phyloP scores from a whole-genome alignment of 192 early-diverging fungal genomes.

The Podila epigama region DNA sequence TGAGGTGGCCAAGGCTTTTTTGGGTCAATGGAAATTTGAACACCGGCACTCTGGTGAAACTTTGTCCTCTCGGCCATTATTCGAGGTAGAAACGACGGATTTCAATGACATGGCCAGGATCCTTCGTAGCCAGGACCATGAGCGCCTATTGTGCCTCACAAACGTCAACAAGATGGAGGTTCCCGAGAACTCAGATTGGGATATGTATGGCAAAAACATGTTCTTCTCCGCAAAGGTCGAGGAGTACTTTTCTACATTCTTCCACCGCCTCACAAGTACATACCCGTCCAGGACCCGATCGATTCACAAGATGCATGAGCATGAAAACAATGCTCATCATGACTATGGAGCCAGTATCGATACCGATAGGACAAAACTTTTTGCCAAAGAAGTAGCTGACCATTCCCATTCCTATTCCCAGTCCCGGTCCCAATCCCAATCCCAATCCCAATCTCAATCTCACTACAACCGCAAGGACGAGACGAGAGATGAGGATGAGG shows the following conservation, averaged over 20 bases:
- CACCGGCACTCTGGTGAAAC: neutral
- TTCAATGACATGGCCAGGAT: constrained; percentile 9
- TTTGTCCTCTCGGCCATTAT: neutral
- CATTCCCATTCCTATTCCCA: neutral
- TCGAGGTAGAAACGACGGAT: constrained; percentile 10
- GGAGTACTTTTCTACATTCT: neutral
- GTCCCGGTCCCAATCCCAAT: too few species aligned
- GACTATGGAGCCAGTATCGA: neutral
- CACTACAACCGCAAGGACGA: too few species aligned
- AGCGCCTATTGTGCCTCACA: constrained; percentile 25
- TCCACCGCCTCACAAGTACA: neutral
- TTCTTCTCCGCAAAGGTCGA: constrained; percentile 18
- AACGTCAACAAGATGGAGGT: constrained; percentile 22
- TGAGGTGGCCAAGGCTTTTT: constrained; percentile 23
- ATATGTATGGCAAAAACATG: constrained; percentile 24
- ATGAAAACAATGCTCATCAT: neutral
- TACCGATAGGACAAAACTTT: neutral
- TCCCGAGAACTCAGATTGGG: constrained; percentile 13
- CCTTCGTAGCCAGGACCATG: neutral
- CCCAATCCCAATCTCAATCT: too few species aligned
- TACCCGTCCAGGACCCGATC: neutral
- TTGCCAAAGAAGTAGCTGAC: neutral
- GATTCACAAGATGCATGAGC: neutral
- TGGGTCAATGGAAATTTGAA: constrained; percentile 38
- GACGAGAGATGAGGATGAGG: too few species aligned